These are phyloP conservation scores for Exophiala aquamarina DNA, from an alignment of 2,329 filamentous ascomycete genomes.

Conservation along the genomic window DNA sequence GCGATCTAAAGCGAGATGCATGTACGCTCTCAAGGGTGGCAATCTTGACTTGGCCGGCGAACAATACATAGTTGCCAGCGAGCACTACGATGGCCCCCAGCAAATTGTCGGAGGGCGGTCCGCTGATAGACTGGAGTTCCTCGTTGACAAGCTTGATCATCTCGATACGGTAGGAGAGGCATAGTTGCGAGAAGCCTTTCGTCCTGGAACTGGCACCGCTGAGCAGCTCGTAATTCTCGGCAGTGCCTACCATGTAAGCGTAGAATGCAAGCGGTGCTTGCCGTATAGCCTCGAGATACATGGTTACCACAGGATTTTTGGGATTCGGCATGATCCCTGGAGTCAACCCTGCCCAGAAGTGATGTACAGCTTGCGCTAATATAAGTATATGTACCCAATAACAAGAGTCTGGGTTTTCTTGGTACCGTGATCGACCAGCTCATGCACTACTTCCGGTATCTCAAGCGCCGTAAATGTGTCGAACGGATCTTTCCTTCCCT, in stretches of 20 bases:
- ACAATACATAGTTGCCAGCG: background rate
- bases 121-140: background rate
- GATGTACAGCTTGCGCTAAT: background rate
- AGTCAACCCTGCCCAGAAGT: no score
- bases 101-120: conserved; percentile 1
- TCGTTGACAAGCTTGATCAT: conserved; percentile 4
- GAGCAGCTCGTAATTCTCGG: conserved; percentile 2
- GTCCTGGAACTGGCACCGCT: background rate
- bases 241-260: conserved; percentile 1
- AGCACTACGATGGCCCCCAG: conserved; percentile 4
- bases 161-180: conserved; percentile 5
- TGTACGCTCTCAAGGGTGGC: background rate
- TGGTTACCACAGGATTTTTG: background rate
- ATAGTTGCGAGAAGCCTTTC: background rate
- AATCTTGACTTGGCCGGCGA: background rate
- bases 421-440: conserved; percentile 4
- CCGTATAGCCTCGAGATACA: background rate
- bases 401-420: no score
- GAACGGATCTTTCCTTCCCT: conserved; percentile 1
- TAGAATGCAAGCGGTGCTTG: conserved; percentile 2
- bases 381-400: background rate
- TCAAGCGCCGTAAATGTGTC: background rate
- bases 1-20: background rate
- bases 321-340: background rate
- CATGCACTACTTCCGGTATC: background rate